These are phyloP conservation scores for Astrothelium subdiscretum DNA, from an alignment of 495 filamentous ascomycete species.

Conservation along the genomic window DNA sequence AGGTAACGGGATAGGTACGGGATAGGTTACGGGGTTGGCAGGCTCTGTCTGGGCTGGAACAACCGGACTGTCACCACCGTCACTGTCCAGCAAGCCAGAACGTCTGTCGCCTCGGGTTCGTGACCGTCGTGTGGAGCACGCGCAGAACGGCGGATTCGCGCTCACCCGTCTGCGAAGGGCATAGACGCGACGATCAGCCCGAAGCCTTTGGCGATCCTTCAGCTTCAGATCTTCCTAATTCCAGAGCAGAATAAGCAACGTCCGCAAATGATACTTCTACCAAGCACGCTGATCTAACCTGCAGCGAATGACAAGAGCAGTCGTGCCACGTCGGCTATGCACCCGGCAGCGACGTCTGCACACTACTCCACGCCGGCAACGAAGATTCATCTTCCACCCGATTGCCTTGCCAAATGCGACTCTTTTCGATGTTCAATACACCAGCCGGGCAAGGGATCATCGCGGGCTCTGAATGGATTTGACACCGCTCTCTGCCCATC, in stretches of 20 bases:
- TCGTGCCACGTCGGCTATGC: slow-evolving; percentile 1
- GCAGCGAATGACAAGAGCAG: slow-evolving; percentile 1
- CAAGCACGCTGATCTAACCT: neutral
- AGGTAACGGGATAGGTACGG: too few species aligned
- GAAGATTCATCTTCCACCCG: neutral
- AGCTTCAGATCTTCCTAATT: neutral
- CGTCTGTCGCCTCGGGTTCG: neutral
- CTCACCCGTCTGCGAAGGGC: neutral
- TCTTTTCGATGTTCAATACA: neutral
- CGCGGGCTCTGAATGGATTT: neutral
- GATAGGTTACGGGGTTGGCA: too few species aligned
- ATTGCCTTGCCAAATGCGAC: neutral
- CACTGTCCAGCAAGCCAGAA: neutral
- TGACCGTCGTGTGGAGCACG: neutral
- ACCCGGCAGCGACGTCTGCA: neutral
- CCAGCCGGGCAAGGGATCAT: neutral
- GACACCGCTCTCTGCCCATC: neutral
- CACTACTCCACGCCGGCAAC: neutral
- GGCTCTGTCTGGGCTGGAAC: too few species aligned
- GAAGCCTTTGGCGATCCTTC: neutral
- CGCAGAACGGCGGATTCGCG: neutral
- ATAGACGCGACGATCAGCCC: neutral
- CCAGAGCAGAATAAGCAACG: neutral
- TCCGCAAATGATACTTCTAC: neutral
- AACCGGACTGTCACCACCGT: too few species aligned